phyloP scores from a whole-genome alignment of 176 grass and related monocot species.

The Triticum monococcum region DNA sequence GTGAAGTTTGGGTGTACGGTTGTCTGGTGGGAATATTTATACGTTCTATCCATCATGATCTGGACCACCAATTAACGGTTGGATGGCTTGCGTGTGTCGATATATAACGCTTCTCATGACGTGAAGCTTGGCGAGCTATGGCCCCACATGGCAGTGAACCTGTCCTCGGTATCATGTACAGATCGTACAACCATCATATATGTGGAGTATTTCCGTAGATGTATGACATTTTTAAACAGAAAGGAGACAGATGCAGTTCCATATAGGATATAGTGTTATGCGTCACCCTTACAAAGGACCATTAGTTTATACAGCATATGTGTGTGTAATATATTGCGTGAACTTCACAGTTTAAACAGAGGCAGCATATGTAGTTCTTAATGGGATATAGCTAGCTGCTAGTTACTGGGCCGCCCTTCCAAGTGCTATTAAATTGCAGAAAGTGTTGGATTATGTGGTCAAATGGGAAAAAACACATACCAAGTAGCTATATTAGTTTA shows the following conservation, averaged over 20 bases:
- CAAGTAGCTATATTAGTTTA: no score
- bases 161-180: neutral
- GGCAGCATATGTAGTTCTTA: neutral
- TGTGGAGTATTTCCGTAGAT: neutral
- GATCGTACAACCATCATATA: neutral
- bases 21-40: neutral
- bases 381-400: neutral
- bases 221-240: neutral
- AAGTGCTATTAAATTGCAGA: no score
- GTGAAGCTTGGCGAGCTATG: neutral
- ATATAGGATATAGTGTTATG: neutral
- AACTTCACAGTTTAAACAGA: neutral
- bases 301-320: neutral
- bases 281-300: neutral
- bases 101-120: neutral
- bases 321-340: neutral
- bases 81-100: neutral
- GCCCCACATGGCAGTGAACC: neutral
- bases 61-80: conserved; percentile 5
- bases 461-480: no score
- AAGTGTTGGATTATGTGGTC: no score
- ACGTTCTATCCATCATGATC: neutral
- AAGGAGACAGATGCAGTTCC: neutral
- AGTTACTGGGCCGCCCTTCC: no score
- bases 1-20: neutral